Percentiles rank a stretch among this genome's conserved stretches.
Conservation (phyloP, 495 filamentous ascomycete species). For the Chaetomium tenue region DNA sequence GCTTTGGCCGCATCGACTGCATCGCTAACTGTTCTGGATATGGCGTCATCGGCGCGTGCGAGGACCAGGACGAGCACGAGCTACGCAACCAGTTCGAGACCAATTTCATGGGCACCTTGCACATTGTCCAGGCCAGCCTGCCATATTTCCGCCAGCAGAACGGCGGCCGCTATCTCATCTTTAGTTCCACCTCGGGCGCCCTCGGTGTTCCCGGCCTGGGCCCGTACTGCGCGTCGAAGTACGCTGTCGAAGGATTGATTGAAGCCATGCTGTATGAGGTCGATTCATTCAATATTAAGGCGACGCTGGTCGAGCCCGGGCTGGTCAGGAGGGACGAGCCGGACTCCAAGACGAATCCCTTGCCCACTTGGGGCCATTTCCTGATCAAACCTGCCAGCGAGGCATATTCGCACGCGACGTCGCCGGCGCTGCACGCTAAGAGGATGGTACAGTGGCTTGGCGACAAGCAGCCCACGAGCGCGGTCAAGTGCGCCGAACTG, state of each 20-base stretch:
- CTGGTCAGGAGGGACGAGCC: constrained; percentile 75
- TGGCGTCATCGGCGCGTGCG: constrained; percentile 92
- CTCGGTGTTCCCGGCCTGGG: constrained; percentile 88
- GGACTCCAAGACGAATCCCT: constrained; percentile 49
- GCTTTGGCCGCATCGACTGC: constrained; percentile 81
- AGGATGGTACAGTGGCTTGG: constrained; percentile 95
- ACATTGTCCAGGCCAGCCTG: constrained; percentile 87
- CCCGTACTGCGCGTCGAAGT: constrained; percentile 94
- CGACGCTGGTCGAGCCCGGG: constrained; percentile 87
- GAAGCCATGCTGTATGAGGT: constrained; percentile 96
- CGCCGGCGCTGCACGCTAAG: constrained; percentile 84
- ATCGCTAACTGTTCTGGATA: constrained; percentile 90
- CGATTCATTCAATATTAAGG: constrained; percentile 86
- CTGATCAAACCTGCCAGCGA: constrained; percentile 80
- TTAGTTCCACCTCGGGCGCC: constrained; percentile 84
- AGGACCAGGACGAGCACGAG: constrained; percentile 94
- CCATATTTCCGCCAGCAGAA: constrained; percentile 79
- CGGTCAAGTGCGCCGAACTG: constrained; percentile 89
- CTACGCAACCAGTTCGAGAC: constrained; percentile 95
- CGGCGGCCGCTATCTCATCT: constrained; percentile 83
- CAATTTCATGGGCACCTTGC: constrained; percentile 90
- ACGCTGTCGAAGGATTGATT: constrained; percentile 90
- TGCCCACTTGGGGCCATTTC: constrained; percentile 87
- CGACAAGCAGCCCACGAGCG: constrained; percentile 86
- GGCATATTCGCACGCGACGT: constrained; percentile 71